Conservation (phyloP, 2,329 filamentous ascomycete genomes). For the Cordyceps pruinosa region DNA sequence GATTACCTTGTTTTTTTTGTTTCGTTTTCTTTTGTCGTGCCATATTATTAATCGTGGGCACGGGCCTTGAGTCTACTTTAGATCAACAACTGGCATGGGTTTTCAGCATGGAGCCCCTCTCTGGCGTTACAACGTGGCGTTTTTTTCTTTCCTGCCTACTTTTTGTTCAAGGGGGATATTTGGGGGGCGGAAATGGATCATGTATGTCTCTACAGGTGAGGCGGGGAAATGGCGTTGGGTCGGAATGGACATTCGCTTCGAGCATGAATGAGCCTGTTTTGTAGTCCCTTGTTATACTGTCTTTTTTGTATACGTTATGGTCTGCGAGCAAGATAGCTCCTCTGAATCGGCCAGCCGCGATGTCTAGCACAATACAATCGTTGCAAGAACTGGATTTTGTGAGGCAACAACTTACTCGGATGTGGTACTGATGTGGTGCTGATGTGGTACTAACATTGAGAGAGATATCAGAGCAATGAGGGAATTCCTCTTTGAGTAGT, state of each 20-base stretch:
- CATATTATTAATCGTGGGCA: conserved; percentile 3
- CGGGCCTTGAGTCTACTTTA: not conserved
- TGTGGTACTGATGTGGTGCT: too few relatives aligned
- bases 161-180: not conserved
- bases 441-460: too few relatives aligned
- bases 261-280: conserved; percentile 9
- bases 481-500: not conserved
- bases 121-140: not conserved
- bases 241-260: conserved; percentile 10
- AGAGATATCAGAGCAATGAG: too few relatives aligned
- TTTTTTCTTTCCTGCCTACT: not conserved
- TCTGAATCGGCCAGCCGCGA: not conserved
- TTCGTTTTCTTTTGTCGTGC: not conserved
- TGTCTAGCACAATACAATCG: conserved; percentile 4
- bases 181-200: not conserved
- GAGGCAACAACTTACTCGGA: too few relatives aligned
- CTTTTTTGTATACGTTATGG: conserved; percentile 7
- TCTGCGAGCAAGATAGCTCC: not conserved
- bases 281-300: not conserved
- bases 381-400: too few relatives aligned
- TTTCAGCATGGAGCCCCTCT: not conserved
- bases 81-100: conserved; percentile 3
- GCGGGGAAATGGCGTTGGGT: conserved; percentile 1
- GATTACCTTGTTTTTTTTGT: conserved; percentile 9
- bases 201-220: not conserved